Percentiles rank a stretch among this genome's conserved stretches.
These are phyloP conservation scores for Leccinum olivaceopallidum DNA, from an alignment of 768 basidiomycete genomes.

Conservation along the genomic window DNA sequence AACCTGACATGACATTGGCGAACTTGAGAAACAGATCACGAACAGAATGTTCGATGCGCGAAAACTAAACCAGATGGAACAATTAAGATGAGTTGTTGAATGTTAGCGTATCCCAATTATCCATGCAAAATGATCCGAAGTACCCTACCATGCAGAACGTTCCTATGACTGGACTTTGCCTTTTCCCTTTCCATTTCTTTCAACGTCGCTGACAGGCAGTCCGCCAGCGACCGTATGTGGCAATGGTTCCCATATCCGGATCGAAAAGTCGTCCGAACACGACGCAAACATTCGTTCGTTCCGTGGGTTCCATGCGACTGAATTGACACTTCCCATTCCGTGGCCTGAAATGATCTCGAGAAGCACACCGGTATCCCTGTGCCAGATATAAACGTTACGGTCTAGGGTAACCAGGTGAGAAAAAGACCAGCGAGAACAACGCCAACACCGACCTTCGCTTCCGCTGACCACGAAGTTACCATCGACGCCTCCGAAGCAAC, in stretches of 20 bases:
- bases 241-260: slow-evolving; percentile 84
- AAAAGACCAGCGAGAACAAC: slow-evolving; percentile 2
- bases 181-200: slow-evolving; percentile 56
- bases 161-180: slow-evolving; percentile 56
- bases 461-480: slow-evolving; percentile 91
- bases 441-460: slow-evolving; percentile 75
- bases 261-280: slow-evolving; percentile 89
- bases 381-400: slow-evolving; percentile 94
- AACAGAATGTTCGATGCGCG: slow-evolving; percentile 28
- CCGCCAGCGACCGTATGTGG: slow-evolving; percentile 23
- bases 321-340: slow-evolving; percentile 87
- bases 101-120: slow-evolving; percentile 30
- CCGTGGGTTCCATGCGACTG: slow-evolving; percentile 93
- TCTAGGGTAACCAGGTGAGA: slow-evolving; percentile 50
- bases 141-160: slow-evolving; percentile 21
- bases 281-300: slow-evolving; percentile 94
- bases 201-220: slow-evolving; percentile 17
- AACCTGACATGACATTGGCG: slow-evolving; percentile 31
- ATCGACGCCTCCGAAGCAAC: slow-evolving; percentile 90
- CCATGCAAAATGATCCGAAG: slow-evolving; percentile 27
- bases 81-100: slow-evolving; percentile 28
- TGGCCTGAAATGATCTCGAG: slow-evolving; percentile 89
- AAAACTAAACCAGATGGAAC: slow-evolving; percentile 21
- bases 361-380: slow-evolving; percentile 77
- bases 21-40: slow-evolving; percentile 19